phyloP scores from a whole-genome alignment of 768 basidiomycete genomes.

The Lanmaoa pseudosensibilis region DNA sequence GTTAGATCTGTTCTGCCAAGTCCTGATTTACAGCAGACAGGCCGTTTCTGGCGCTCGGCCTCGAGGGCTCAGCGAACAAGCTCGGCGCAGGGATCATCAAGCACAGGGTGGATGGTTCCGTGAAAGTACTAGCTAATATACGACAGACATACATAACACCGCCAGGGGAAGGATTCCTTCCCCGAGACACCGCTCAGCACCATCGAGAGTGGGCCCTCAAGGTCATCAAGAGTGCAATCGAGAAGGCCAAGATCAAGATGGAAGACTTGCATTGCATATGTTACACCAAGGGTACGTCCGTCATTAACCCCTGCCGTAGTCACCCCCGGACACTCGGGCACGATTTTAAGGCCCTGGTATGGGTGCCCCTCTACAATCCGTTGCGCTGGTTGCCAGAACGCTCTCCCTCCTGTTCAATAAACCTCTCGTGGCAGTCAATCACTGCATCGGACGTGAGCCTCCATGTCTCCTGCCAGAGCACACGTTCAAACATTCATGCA shows the following conservation, averaged over 20 bases:
- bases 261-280: conserved; percentile 91
- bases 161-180: conserved; percentile 96
- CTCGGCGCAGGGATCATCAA: conserved; percentile 91
- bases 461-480: not conserved
- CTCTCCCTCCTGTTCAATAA: conserved; percentile 85
- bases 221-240: conserved; percentile 76
- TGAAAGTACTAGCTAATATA: conserved; percentile 84
- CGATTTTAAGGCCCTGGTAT: conserved; percentile 85
- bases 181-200: conserved; percentile 92
- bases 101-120: conserved; percentile 72
- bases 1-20: conserved; percentile 9
- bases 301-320: not conserved
- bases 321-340: not conserved
- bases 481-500: conserved; percentile 32
- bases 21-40: conserved; percentile 44
- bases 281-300: conserved; percentile 82
- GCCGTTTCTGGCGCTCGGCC: conserved; percentile 84
- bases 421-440: conserved; percentile 96
- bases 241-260: conserved; percentile 65
- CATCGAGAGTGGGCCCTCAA: conserved; percentile 90
- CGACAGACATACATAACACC: conserved; percentile 99
- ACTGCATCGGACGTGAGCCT: conserved; percentile 91
- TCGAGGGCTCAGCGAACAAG: conserved; percentile 98
- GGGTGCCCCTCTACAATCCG: conserved; percentile 95
- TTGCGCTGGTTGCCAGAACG: conserved; percentile 90